Evolutionary conservation across 2,329 filamentous ascomycete genomes (phyloP).

Genomic region (Alternaria dauci): DNA sequence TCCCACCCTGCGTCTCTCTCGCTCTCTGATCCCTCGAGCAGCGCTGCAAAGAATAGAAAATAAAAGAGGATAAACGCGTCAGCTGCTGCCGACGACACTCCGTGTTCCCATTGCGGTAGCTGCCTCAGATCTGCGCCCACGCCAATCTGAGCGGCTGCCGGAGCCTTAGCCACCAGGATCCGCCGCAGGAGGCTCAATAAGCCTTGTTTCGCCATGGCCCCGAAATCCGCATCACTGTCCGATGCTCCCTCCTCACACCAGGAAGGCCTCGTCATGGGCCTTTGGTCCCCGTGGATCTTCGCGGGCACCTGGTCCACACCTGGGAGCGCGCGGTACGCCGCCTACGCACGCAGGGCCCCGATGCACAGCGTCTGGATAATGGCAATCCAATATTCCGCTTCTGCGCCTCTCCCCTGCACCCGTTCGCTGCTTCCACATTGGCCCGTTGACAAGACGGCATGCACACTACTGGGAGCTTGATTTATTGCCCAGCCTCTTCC

Average conservation of each 20-base stretch:
- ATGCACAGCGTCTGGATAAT: not conserved
- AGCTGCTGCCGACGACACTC: constrained; percentile 4
- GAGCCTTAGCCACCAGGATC: constrained; percentile 1
- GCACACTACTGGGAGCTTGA: constrained; percentile 2
- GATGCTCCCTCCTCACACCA: not conserved
- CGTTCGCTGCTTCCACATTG: constrained; percentile 4
- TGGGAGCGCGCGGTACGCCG: constrained; percentile 1
- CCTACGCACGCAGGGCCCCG: not conserved
- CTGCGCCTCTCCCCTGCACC: not conserved
- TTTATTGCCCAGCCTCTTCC: constrained; percentile 9
- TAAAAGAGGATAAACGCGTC: constrained; percentile 11
- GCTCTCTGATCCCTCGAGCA: not conserved
- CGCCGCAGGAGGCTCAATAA: constrained; percentile 3
- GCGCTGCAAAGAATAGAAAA: constrained; percentile 3
- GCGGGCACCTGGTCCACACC: constrained; percentile 1
- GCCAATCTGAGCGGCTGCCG: constrained; percentile 9
- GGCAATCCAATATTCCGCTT: not conserved
- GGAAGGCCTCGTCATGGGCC: not conserved
- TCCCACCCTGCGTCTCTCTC: not conserved
- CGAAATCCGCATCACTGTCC: not conserved
- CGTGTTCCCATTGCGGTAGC: constrained; percentile 7
- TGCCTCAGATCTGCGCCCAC: constrained; percentile 9
- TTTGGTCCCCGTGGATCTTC: not conserved
- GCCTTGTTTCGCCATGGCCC: constrained; percentile 7
- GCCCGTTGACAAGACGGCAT: constrained; percentile 1